Evolutionary conservation across 2,329 filamentous ascomycete genomes (phyloP).

Genomic region (Colletotrichum sp.): DNA sequence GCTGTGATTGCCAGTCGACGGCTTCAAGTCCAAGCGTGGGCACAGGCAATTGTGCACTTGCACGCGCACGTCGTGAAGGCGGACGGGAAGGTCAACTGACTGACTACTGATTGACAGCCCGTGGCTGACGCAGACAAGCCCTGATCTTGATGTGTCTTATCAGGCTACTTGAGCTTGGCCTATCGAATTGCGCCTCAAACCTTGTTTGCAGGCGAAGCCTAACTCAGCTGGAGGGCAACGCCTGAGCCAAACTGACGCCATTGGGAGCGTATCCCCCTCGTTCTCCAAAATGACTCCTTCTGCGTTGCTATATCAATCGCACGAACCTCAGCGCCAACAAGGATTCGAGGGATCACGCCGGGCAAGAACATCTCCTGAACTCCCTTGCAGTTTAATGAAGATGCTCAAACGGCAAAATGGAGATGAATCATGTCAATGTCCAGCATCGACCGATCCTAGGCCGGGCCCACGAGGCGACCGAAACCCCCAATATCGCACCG

Average conservation of each 20-base stretch:
- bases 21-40: conserved; percentile 6
- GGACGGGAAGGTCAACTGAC: neutral
- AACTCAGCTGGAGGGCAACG: neutral
- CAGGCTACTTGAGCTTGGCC: neutral
- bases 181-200: conserved; percentile 3
- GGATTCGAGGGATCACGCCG: neutral
- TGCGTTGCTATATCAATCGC: conserved; percentile 21
- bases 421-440: conserved; percentile 4
- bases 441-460: neutral
- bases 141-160: neutral
- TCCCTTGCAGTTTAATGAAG: neutral
- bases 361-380: neutral
- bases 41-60: conserved; percentile 9
- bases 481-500: conserved; percentile 4
- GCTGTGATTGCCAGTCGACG: neutral
- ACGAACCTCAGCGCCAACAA: conserved; percentile 12
- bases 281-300: conserved; percentile 10
- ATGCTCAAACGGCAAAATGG: neutral
- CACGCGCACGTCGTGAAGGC: neutral
- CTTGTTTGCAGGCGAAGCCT: neutral
- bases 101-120: neutral
- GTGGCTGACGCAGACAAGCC: neutral
- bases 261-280: neutral
- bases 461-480: conserved; percentile 3
- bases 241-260: neutral